Conservation (phyloP, 768 basidiomycete species). For the Trametes villosa region DNA sequence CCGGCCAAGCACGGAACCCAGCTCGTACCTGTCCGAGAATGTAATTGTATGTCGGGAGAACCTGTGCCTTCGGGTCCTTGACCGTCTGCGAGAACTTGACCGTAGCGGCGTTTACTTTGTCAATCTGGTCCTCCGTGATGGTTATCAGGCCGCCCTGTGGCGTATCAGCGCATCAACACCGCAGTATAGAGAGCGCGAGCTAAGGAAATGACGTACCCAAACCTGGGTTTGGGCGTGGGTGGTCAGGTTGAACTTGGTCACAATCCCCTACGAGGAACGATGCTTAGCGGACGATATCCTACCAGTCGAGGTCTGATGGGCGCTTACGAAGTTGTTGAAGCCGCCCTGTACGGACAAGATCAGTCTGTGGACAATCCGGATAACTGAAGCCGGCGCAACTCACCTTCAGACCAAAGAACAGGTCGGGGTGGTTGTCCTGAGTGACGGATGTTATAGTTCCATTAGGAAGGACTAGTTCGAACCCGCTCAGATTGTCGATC, state of each 20-base stretch:
- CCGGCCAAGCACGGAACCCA: no score
- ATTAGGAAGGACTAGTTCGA: slow-evolving; percentile 60
- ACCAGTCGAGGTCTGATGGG: slow-evolving; percentile 1
- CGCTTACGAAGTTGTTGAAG: slow-evolving; percentile 58
- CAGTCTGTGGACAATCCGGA: background rate
- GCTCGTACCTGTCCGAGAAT: slow-evolving; percentile 42
- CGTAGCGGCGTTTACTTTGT: slow-evolving; percentile 40
- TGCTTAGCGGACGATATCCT: background rate
- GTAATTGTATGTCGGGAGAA: slow-evolving; percentile 52
- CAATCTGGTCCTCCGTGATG: slow-evolving; percentile 27
- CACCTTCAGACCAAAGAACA: slow-evolving; percentile 53
- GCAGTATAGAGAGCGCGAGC: background rate
- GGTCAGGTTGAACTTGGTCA: slow-evolving; percentile 60
- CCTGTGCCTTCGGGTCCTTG: slow-evolving; percentile 54
- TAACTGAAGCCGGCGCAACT: background rate
- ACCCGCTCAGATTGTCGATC: slow-evolving; percentile 56
- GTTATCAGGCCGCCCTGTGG: slow-evolving; percentile 54
- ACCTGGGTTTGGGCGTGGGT: slow-evolving; percentile 58
- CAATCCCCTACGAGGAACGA: slow-evolving; percentile 49
- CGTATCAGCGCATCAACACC: background rate
- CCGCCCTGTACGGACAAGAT: slow-evolving; percentile 50
- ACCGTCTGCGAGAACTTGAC: slow-evolving; percentile 45
- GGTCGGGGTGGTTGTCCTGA: slow-evolving; percentile 36
- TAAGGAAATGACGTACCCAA: slow-evolving; percentile 51
- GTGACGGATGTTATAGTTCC: slow-evolving; percentile 47